Base-by-base conservation (phyloP, 768 basidiomycete genomes). In the Lactifluus piperatus region DNA sequence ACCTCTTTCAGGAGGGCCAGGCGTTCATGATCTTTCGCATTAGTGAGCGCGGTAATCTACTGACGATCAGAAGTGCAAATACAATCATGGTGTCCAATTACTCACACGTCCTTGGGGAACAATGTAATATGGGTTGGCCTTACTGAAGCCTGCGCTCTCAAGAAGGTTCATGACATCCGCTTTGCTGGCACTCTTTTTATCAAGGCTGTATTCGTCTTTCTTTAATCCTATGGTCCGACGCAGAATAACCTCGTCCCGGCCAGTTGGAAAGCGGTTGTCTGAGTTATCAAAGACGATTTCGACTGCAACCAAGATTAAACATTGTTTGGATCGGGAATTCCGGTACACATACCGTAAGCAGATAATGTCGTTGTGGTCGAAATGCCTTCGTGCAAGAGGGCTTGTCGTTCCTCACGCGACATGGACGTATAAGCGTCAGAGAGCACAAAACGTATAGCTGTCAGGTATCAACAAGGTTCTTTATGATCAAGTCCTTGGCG, bases 111-210 rank as follows among this genome's bases (percentile, higher is more conserved):
- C 97, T 76, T 99, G 97, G 2, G 97, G 97, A 0, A 98, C 95
- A 64, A 99, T 99, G 68, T 98, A 99, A 71, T 98, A 99, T 0
- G 97, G 97, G 68, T 98, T 99, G n/a, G 88, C 88, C 69, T 92
- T 90, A 74, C 90, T 93, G 76, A 99, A 99, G 0, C 97, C 95
- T 1, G 97, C 97, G 68, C 87, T 90, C 71, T 98, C 97, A 47
- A 99, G 80, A 26, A 98, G 77, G 68, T 92, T 94, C 91, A 97
- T 95, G 20, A 99, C 91, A 68, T 99, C 97, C 3, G 94, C 95
- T 71, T 97, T 97, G 71, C 84, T 89, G 0, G 89, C 88, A 62
- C 88, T 92, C 76, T 97, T 98, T 76, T 88, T 88, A 73, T 99
- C 95, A 29, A 98, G 77, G 63, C 89, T 91, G 74, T 98, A 99